Evolutionary conservation across 2,329 filamentous ascomycete genomes (phyloP).

Genomic region (Calonectria multiphialidica): DNA sequence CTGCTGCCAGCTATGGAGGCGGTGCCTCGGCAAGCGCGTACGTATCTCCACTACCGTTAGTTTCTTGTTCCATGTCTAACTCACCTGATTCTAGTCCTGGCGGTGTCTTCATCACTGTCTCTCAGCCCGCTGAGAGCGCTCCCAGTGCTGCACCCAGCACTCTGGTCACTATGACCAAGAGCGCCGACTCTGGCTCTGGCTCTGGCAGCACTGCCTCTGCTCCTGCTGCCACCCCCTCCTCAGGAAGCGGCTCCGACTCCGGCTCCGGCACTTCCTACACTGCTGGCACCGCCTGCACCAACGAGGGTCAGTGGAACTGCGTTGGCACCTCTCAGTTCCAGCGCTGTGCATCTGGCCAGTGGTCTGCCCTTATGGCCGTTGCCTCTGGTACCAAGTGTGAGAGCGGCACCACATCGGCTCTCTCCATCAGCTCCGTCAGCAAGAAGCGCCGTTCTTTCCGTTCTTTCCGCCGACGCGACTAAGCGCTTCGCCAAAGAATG

Average conservation of each 20-base stretch:
- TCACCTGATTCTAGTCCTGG: conserved; percentile 50
- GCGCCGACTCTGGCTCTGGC: conserved; percentile 28
- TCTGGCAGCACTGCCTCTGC: conserved; percentile 24
- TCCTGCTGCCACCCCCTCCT: conserved; percentile 24
- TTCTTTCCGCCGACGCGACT: conserved; percentile 18
- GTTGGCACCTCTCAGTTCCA: conserved; percentile 68
- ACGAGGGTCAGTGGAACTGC: conserved; percentile 71
- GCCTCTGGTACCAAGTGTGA: conserved; percentile 66
- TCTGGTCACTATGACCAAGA: conserved; percentile 40
- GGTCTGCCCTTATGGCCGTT: conserved; percentile 63
- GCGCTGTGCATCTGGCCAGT: conserved; percentile 70
- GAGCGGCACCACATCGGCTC: conserved; percentile 40
- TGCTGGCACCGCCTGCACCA: conserved; percentile 58
- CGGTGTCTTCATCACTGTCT: conserved; percentile 57
- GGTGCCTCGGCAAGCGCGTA: conserved; percentile 41
- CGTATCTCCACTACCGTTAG: conserved; percentile 31
- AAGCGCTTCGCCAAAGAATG: neutral
- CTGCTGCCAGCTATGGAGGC: conserved; percentile 34
- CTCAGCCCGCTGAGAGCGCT: conserved; percentile 27
- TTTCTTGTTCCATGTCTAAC: conserved; percentile 19
- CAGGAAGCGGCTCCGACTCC: conserved; percentile 32
- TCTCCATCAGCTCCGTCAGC: conserved; percentile 39
- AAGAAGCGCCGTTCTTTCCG: conserved; percentile 30
- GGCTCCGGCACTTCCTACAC: conserved; percentile 44
- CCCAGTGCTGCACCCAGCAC: conserved; percentile 34